A percentile compares a stretch with the other conserved stretches of the same genome.
Conservation (phyloP, 2,329 filamentous ascomycete genomes). For the Clarireedia paspali region DNA sequence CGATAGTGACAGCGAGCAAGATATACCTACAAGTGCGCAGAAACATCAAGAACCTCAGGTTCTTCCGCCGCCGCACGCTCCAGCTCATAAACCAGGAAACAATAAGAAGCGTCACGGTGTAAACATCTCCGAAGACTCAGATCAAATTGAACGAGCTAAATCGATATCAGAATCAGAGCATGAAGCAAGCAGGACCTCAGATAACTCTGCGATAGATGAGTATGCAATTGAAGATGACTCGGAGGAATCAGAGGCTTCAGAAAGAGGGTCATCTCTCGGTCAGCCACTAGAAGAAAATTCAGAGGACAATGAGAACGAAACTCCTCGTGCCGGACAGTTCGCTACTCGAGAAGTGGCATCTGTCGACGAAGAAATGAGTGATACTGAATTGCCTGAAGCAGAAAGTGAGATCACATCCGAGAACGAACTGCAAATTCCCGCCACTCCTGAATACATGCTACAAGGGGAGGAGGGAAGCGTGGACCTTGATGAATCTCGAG, state of each 20-base stretch:
- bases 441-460: not conserved
- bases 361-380: not conserved
- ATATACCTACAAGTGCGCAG: constrained; percentile 3
- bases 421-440: too few relatives aligned
- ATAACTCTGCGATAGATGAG: not conserved
- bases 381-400: not conserved
- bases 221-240: not conserved
- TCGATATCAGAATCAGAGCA: not conserved
- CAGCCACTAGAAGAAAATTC: not conserved
- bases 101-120: not conserved
- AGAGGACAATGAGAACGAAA: not conserved
- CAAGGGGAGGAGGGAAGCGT: not conserved
- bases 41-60: not conserved
- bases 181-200: not conserved
- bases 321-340: not conserved
- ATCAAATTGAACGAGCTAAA: not conserved
- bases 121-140: not conserved
- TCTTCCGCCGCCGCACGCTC: not conserved
- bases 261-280: not conserved
- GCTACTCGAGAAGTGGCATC: not conserved
- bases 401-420: not conserved
- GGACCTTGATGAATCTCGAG: not conserved
- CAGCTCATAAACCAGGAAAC: not conserved
- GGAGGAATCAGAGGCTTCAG: not conserved
- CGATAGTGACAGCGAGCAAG: constrained; percentile 6